Evolutionary conservation across 805 yeast species (phyloP).

Genomic region (Zygosaccharomyces lentus): DNA sequence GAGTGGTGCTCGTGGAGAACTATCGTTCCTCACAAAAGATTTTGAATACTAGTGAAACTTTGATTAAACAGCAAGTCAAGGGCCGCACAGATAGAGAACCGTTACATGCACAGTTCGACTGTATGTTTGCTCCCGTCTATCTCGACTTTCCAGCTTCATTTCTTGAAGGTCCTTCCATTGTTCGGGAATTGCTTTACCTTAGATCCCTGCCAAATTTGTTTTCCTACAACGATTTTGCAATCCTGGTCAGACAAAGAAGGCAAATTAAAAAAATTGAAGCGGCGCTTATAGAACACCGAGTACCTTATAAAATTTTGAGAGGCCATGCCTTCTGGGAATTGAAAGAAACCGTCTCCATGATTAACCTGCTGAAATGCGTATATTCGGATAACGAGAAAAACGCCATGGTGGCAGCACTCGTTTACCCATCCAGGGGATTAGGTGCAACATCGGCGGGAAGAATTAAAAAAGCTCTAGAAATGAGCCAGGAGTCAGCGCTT

Average conservation of each 20-base stretch:
- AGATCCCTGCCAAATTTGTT: conserved; percentile 44
- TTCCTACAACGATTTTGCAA: conserved; percentile 58
- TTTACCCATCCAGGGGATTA: conserved; percentile 60
- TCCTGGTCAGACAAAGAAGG: conserved; percentile 62
- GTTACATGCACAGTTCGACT: conserved; percentile 44
- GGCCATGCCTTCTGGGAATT: conserved; percentile 81
- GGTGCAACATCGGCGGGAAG: conserved; percentile 51
- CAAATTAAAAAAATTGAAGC: conserved; percentile 62
- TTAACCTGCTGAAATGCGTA: conserved; percentile 63
- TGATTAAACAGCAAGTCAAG: conserved; percentile 56
- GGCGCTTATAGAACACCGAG: conserved; percentile 47
- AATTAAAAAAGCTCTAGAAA: conserved; percentile 19
- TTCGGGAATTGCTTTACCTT: conserved; percentile 50
- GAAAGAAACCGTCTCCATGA: conserved; percentile 56
- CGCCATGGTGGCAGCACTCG: conserved; percentile 55
- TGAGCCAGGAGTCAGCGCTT: conserved; percentile 13
- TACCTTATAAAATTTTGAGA: conserved; percentile 65
- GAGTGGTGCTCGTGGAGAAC: conserved; percentile 55
- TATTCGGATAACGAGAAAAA: conserved; percentile 54
- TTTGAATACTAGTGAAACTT: conserved; percentile 54
- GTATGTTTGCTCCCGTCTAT: conserved; percentile 46
- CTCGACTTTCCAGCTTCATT: conserved; percentile 39
- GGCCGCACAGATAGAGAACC: conserved; percentile 39
- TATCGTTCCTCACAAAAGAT: conserved; percentile 77
- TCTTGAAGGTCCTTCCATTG: conserved; percentile 57